Evolutionary conservation across 306 rosid genomes (phyloP), one percentile per base, ranked within the genome.

Genomic region (Argentina anserina): DNA sequence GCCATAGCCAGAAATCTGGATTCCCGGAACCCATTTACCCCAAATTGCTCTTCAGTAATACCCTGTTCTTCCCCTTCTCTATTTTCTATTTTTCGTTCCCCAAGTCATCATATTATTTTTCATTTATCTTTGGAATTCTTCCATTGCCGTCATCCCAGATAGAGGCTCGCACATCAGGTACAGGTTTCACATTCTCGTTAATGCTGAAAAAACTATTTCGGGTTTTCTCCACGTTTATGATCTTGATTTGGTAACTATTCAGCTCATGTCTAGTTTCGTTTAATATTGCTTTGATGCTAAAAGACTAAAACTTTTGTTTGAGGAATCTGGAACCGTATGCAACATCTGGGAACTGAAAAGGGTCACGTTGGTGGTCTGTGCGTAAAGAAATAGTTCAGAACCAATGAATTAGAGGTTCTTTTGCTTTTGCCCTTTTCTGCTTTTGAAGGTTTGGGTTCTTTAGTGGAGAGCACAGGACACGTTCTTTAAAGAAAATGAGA

Each of bases 401-500:
- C 75, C 64, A 76, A 20, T 76, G 23, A 39, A 60, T 8, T 47
- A 15, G 17, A 25, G 18, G 18, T 41, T 59, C 23, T 39, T 20
- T 64, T 14, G 14, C 7, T 47, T 47, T 73, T 63, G 18, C 36
- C 28, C 20, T n/a, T 47, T 36, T 72, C n/a, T 53, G 23, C 34
- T 50, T 37, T 34, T 25, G 2, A 37, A 26, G 28, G 0, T 59
- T 10, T 41, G 67, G 11, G 76, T 41, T 42, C 56, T 17, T 20
- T 69, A 69, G 73, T 50, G 73, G 73, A 49, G 62, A 59, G 66
- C 41, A 46, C 73, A 33, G 62, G 45, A 6, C n/a, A n/a, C n/a
- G n/a, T n/a, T n/a, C n/a, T n/a, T 49, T 49, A 33, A 14, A 59
- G 12, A 28, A 37, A 41, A 41, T 12, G 21, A 21, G 31, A 65